Evolutionary conservation across 305 asterid genomes (phyloP).

Genomic region (Fraxinus sp.): DNA sequence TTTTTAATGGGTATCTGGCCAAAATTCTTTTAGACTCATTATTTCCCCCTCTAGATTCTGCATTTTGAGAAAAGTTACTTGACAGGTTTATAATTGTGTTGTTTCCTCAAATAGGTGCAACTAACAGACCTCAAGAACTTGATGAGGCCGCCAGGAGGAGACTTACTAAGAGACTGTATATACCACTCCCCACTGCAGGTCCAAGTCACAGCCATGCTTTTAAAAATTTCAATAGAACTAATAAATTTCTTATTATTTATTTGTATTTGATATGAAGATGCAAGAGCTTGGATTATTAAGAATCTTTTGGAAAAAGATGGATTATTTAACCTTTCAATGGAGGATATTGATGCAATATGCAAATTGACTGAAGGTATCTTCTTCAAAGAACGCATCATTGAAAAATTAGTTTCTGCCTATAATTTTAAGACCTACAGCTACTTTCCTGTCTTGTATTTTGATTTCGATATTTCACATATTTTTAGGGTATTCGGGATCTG

Average conservation of each 20-base stretch:
- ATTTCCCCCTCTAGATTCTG: background rate
- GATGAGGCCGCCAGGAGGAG: constrained; percentile 99
- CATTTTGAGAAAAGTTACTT: background rate
- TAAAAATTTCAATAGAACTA: background rate
- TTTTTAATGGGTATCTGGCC: background rate
- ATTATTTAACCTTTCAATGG: constrained; percentile 65
- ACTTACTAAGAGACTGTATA: constrained; percentile 90
- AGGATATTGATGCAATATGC: constrained; percentile 72
- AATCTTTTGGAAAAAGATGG: constrained; percentile 88
- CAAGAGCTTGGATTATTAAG: constrained; percentile 88
- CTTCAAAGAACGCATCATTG: constrained; percentile 16
- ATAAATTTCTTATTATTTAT: constrained; percentile 11
- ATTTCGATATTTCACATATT: constrained; percentile 7
- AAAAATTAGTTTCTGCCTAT: constrained; percentile 12
- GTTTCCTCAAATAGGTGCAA: constrained; percentile 68
- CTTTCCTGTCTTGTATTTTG: background rate
- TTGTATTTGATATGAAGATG: constrained; percentile 56
- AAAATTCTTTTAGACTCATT: background rate
- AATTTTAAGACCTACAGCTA: constrained; percentile 10
- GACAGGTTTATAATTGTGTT: constrained; percentile 13
- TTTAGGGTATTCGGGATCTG: constrained; percentile 95
- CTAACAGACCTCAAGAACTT: constrained; percentile 98
- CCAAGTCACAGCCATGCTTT: constrained; percentile 18
- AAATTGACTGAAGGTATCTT: constrained; percentile 71
- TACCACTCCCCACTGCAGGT: constrained; percentile 98